A percentile compares a stretch with the other conserved stretches of the same genome.
phyloP scores from a whole-genome alignment of 768 basidiomycete species.

The Mrakia frigida region DNA sequence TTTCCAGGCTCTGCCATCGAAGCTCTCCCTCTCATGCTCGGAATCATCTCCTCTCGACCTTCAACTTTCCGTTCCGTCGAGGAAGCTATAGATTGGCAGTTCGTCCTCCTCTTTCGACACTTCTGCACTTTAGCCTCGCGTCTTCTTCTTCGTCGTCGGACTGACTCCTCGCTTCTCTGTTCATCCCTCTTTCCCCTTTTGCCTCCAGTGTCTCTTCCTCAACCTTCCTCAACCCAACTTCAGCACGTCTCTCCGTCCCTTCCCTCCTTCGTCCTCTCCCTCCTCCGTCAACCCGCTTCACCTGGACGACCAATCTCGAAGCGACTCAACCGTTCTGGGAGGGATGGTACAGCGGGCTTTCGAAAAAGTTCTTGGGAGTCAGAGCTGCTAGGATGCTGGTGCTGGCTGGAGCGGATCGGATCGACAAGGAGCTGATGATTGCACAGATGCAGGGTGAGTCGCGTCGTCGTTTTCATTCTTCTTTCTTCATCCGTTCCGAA shows the following conservation, averaged over 20 bases:
- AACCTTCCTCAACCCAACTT: constrained; percentile 71
- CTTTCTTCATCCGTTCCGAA: neutral
- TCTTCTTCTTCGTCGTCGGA: neutral
- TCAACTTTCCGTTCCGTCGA: constrained; percentile 76
- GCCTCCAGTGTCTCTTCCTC: constrained; percentile 65
- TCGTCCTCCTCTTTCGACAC: constrained; percentile 41
- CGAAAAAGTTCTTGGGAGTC: constrained; percentile 67
- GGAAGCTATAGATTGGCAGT: constrained; percentile 96
- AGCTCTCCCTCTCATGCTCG: constrained; percentile 87
- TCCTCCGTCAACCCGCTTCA: constrained; percentile 48
- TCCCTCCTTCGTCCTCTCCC: constrained; percentile 56
- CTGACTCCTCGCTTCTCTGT: neutral
- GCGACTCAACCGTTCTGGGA: constrained; percentile 86
- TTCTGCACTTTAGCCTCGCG: constrained; percentile 29
- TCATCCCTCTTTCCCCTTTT: neutral
- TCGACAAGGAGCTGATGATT: constrained; percentile 91
- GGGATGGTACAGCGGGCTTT: constrained; percentile 84
- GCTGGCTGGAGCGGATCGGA: constrained; percentile 84
- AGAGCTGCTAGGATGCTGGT: constrained; percentile 80
- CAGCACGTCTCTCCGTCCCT: constrained; percentile 86
- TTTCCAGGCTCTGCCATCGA: constrained; percentile 78
- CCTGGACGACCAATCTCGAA: constrained; percentile 77
- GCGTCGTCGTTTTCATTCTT: neutral
- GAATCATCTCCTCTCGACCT: constrained; percentile 75
- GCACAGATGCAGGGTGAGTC: constrained; percentile 78